A percentile compares a stretch with the other conserved stretches of the same genome.
phyloP scores from a whole-genome alignment of 768 basidiomycete genomes.

The Zangia roseola region DNA sequence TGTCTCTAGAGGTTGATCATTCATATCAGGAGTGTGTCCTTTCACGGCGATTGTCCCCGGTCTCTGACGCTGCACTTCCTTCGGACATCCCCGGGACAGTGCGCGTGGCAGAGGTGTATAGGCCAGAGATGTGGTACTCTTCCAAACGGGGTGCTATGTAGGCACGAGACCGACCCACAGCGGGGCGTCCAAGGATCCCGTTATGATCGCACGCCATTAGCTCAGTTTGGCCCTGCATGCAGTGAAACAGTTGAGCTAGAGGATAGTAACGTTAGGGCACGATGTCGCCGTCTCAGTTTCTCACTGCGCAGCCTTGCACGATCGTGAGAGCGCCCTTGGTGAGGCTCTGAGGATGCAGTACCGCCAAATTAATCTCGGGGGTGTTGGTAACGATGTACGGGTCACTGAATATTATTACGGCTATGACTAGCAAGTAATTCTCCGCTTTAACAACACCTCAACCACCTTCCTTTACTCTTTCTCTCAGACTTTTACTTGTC shows the following conservation, averaged over 20 bases:
- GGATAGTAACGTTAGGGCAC: neutral
- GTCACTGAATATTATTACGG: no score
- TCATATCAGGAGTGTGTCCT: neutral
- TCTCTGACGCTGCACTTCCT: neutral
- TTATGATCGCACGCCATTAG: conserved; percentile 1
- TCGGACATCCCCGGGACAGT: no score
- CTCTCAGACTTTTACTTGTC: conserved; percentile 1
- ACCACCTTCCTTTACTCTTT: conserved; percentile 16
- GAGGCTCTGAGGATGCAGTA: conserved; percentile 12
- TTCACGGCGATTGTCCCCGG: neutral
- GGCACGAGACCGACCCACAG: no score
- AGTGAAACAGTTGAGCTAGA: conserved; percentile 4
- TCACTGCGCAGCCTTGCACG: conserved; percentile 9
- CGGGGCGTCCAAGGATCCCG: conserved; percentile 7
- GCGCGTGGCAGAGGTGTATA: no score
- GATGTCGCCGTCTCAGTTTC: neutral
- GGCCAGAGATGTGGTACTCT: neutral
- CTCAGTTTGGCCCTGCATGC: conserved; percentile 9
- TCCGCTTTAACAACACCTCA: conserved; percentile 25
- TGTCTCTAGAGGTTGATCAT: conserved; percentile 1
- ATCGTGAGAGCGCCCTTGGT: neutral
- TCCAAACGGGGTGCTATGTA: neutral
- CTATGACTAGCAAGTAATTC: neutral
- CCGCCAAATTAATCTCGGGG: conserved; percentile 2
- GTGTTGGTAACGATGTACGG: neutral